These are phyloP conservation scores for Theileria parva DNA, from an alignment of 169 alveolate genomes.

Conservation along the genomic window DNA sequence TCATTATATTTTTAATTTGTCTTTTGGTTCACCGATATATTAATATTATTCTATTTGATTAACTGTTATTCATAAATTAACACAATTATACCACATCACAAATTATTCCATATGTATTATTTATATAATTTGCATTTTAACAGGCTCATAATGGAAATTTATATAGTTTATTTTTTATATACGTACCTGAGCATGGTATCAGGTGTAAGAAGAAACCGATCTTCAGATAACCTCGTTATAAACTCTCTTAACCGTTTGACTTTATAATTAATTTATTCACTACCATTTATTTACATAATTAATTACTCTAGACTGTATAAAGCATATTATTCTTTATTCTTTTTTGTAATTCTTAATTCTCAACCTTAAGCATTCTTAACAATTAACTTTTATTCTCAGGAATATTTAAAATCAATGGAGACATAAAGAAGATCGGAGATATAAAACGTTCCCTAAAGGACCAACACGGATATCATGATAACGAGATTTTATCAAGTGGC, in stretches of 20 bases:
- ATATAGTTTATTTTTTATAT: not conserved
- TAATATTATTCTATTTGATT: no score
- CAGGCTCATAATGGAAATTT: not conserved
- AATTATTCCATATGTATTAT: not conserved
- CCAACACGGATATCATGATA: not conserved
- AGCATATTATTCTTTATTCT: not conserved
- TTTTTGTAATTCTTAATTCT: not conserved
- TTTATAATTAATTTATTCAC: not conserved
- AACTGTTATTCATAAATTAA: not conserved
- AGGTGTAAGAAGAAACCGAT: not conserved
- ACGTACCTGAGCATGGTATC: not conserved
- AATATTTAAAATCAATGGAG: slow-evolving; percentile 10
- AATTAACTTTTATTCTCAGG: slow-evolving; percentile 5
- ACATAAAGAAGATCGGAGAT: slow-evolving; percentile 36
- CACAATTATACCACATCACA: not conserved
- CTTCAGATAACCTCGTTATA: not conserved
- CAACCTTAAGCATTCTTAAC: not conserved
- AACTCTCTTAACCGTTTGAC: not conserved
- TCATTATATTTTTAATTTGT: no score
- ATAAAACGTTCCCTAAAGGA: slow-evolving; percentile 9
- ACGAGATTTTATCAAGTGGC: slow-evolving; percentile 15
- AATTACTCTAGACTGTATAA: no score
- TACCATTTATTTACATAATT: not conserved
- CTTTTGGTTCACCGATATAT: not conserved
- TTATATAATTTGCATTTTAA: no score